Conservation (phyloP, 2,329 filamentous ascomycete genomes). For the Falciphora oryzae region DNA sequence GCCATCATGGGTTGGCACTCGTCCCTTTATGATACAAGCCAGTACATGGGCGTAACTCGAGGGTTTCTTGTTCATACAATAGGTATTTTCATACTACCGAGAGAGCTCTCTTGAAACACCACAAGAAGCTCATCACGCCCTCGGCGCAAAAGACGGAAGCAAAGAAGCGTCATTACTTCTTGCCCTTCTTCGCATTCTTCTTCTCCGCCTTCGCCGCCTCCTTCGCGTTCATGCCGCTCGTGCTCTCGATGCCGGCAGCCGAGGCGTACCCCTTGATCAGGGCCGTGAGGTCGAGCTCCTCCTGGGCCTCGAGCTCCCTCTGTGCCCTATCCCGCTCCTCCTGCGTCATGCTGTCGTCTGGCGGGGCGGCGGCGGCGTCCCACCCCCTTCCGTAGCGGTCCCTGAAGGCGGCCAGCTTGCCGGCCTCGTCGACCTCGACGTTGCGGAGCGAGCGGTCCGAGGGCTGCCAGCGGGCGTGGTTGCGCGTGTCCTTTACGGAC, state of each 20-base stretch:
- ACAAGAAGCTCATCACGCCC: no score
- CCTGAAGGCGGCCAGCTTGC: constrained; percentile 79
- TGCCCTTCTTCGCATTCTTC: constrained; percentile 33
- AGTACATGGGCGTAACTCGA: not conserved
- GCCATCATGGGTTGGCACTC: not conserved
- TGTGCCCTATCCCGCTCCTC: constrained; percentile 19
- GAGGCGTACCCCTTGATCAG: constrained; percentile 45
- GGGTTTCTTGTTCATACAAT: not conserved
- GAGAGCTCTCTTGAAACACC: no score
- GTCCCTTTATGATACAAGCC: not conserved
- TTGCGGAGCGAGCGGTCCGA: constrained; percentile 73
- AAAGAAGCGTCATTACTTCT: constrained; percentile 30
- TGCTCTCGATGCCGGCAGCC: constrained; percentile 31
- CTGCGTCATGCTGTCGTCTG: constrained; percentile 20
- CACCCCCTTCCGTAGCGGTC: constrained; percentile 77
- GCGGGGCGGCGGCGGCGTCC: constrained; percentile 50
- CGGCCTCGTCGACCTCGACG: constrained; percentile 92
- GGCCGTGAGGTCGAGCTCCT: constrained; percentile 35
- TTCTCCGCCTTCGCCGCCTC: constrained; percentile 27
- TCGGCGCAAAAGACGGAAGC: no score
- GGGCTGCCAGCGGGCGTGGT: constrained; percentile 89
- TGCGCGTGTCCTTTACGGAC: constrained; percentile 75
- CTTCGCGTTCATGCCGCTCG: constrained; percentile 33
- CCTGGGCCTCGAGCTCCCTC: constrained; percentile 10
- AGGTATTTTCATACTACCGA: not conserved